Conservation (phyloP, 768 basidiomycete species). For the Gelatoporia subvermispora region DNA sequence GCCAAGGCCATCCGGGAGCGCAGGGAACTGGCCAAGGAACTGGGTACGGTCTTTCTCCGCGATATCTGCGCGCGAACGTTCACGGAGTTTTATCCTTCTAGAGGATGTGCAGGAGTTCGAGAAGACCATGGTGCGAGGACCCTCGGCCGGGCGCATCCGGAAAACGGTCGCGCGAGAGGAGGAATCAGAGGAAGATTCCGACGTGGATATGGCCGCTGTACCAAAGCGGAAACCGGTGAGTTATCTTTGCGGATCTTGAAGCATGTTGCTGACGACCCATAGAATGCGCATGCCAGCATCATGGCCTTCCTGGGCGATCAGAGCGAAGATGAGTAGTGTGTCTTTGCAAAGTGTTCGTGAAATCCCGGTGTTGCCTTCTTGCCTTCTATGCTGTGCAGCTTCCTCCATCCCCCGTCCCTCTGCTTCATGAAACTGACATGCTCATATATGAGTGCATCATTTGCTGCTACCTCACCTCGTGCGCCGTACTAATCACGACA, state of each 20-base stretch:
- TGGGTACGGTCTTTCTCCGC: constrained; percentile 44
- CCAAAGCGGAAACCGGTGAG: constrained; percentile 28
- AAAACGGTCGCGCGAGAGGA: constrained; percentile 16
- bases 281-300: constrained; percentile 57
- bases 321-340: constrained; percentile 58
- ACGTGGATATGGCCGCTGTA: constrained; percentile 2
- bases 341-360: too few species aligned
- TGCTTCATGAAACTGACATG: too few species aligned
- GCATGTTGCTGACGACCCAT: background rate
- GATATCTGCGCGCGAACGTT: background rate
- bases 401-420: too few species aligned
- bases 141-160: constrained; percentile 21
- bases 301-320: constrained; percentile 70
- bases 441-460: too few species aligned
- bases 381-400: too few species aligned
- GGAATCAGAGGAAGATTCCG: constrained; percentile 28
- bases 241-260: background rate
- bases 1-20: constrained; percentile 70
- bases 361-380: too few species aligned
- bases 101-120: constrained; percentile 77
- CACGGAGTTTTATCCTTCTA: constrained; percentile 21
- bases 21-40: constrained; percentile 73
- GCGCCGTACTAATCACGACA: too few species aligned
- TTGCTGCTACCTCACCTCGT: too few species aligned
- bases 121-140: constrained; percentile 37